These are phyloP conservation scores for Cercophora sp. DNA, from an alignment of 495 filamentous ascomycete genomes.

Conservation along the genomic window DNA sequence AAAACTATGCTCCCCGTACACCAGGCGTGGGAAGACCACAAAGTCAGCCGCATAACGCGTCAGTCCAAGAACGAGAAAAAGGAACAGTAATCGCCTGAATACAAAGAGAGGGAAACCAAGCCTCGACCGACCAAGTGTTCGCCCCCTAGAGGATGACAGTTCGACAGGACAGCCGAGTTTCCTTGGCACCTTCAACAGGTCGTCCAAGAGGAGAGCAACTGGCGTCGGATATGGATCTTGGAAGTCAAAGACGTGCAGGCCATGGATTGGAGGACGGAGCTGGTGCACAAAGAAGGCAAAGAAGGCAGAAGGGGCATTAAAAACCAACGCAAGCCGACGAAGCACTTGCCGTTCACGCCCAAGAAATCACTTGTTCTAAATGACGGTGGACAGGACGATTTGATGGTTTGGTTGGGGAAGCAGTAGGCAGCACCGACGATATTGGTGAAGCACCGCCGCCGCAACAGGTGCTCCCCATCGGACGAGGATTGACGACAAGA, in stretches of 20 bases:
- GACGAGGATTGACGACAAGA: too few relatives aligned
- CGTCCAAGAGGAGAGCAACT: constrained; percentile 18
- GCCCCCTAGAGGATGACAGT: constrained; percentile 11
- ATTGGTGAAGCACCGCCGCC: too few relatives aligned
- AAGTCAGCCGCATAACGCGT: too few relatives aligned
- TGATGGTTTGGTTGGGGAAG: constrained; percentile 17
- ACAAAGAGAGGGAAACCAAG: too few relatives aligned
- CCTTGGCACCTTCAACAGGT: constrained; percentile 10
- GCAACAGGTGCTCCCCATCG: too few relatives aligned
- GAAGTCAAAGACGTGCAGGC: constrained; percentile 19
- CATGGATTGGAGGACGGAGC: constrained; percentile 15
- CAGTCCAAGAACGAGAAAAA: too few relatives aligned
- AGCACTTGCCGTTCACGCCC: constrained; percentile 10
- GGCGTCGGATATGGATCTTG: constrained; percentile 16
- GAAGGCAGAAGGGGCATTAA: constrained; percentile 6
- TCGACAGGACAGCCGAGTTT: constrained; percentile 13
- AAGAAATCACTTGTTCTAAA: constrained; percentile 1
- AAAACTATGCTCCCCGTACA: too few relatives aligned
- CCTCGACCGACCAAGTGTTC: constrained; percentile 7
- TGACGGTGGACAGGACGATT: constrained; percentile 15
- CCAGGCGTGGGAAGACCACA: too few relatives aligned
- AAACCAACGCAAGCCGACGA: constrained; percentile 15
- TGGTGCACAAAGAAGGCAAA: constrained; percentile 10
- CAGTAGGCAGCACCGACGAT: too few relatives aligned
- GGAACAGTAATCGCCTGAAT: too few relatives aligned